phyloP scores from a whole-genome alignment of 75 land plant genomes.

The Cupressus sempervirens region DNA sequence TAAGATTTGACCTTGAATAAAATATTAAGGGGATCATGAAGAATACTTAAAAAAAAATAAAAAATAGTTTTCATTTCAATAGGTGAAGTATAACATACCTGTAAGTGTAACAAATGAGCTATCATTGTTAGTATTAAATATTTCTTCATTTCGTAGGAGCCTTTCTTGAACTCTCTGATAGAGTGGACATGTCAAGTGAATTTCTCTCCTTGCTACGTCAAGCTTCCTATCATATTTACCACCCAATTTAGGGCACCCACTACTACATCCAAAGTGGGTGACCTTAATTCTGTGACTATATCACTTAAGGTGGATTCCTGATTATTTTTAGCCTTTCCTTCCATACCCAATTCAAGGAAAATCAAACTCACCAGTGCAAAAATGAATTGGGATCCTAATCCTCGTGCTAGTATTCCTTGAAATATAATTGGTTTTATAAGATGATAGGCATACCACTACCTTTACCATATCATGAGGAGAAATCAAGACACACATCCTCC shows the following conservation, averaged over 20 bases:
- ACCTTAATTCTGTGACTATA: background rate
- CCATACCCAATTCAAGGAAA: background rate
- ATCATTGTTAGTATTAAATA: constrained; percentile 61
- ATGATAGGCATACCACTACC: background rate
- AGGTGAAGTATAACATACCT: constrained; percentile 31
- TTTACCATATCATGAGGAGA: background rate
- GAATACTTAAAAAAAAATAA: background rate
- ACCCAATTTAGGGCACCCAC: constrained; percentile 6
- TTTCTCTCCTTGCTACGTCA: constrained; percentile 67
- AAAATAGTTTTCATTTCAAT: background rate
- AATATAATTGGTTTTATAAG: background rate
- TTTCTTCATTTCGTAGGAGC: constrained; percentile 41
- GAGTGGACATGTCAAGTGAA: constrained; percentile 77
- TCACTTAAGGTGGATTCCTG: background rate
- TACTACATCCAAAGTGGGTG: background rate
- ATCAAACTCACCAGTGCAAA: background rate
- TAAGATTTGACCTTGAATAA: background rate
- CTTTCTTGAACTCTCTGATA: constrained; percentile 70
- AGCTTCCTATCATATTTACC: constrained; percentile 47
- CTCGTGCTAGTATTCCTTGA: background rate
- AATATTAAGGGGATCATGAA: background rate
- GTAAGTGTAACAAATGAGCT: constrained; percentile 86
- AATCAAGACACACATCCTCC: too few relatives aligned
- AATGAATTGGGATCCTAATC: background rate
- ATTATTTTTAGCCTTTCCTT: background rate